Evolutionary conservation across 148 eudicot species (phyloP), one percentile per base, ranked within the genome.

Genomic region (Spergularia marina): DNA sequence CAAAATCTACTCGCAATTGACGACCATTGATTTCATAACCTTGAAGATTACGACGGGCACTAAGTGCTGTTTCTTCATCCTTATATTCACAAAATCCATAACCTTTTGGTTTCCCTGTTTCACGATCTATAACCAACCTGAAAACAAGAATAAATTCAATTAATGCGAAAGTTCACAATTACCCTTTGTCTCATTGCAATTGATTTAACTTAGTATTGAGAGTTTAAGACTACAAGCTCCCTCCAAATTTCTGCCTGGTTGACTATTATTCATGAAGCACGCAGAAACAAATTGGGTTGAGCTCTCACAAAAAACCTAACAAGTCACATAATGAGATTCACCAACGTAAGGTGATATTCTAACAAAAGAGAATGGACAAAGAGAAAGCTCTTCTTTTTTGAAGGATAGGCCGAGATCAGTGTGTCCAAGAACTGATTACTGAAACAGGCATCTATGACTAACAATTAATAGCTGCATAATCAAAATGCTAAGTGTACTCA

Each of bases 31-130:
- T 89, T 79, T 95, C 97, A 79, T 92, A 92, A 47, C 97, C 98
- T 81, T 95, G 96, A 76, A 95, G 98, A 86, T 95, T 95, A 53
- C 98, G 92, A 40, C 97, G 97, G 70, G 98, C 98, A 88, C 98
- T 95, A 58, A 95, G 85, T 73, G 98, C 98, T 68, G 98, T 95
- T 85, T 95, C 98, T 77, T 95, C 97, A 77, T 95, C 98, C 83
- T 90, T 95, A 70, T 95, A 95, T 78, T 95, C 98, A 79, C 98
- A 95, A 82, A 95, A 95, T 17, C 98, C 98, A 86, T 92, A 95
- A 75, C 98, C 98, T 84, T 95, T 95, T 39, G 98, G 98, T 81
- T 92, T 95, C 60, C 98, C 98, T 62, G 98, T 92, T 84, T 95
- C 98, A 77, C 97, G 92, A 78, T 95, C 98, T 80, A 87, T 86